Base-by-base conservation (phyloP, 176 grass and related monocot genomes). In the Oryza australiensis region DNA sequence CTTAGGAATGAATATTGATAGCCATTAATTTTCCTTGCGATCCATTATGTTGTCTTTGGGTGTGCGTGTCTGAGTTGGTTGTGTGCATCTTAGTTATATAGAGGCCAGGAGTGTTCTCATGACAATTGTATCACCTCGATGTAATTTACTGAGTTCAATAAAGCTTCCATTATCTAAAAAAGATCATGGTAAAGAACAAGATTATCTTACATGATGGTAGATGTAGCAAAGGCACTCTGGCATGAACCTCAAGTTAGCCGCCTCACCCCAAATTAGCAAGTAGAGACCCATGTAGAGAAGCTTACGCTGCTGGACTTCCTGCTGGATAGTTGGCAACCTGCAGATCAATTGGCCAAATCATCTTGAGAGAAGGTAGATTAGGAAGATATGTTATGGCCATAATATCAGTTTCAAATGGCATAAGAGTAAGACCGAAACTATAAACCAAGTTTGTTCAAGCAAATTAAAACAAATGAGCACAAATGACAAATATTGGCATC, bases 201-300 rank as follows among this genome's bases (percentile, higher is more conserved):
- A 62, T 75, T 57, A 75, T 48, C 90, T 86, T 95, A 98, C 96
- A 91, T 99, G 96, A 89, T 98, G 96, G 84, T 95, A 98, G 80
- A 98, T 98, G 84, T 98, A 99, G 66, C 93, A 93, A 43, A 95
- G 89, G 81, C 96, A 99, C 64, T 99, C 93, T 51, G 96, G 96
- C 93, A 99, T 95, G 82, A 99, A 99, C 79, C 96, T 95, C 82
- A 99, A 90, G 64, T 99, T 99, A 78, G 96, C 96, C 9, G 93
- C 96, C 85, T 99, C 96, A 32, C 96, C 93, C 96, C 96, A 99
- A 80, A 99, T 93, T 64, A 99, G 78, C 29, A 99, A 83, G 76
- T 95, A 99, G 62, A 99, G 88, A 23, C 96, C 89, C 89, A 99
- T 92, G 84, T 95, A 99, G 46, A 99, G 96, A 85, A 99, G 96